Base-by-base conservation (phyloP, 768 basidiomycete genomes). In the Fistulinella prunicolor region DNA sequence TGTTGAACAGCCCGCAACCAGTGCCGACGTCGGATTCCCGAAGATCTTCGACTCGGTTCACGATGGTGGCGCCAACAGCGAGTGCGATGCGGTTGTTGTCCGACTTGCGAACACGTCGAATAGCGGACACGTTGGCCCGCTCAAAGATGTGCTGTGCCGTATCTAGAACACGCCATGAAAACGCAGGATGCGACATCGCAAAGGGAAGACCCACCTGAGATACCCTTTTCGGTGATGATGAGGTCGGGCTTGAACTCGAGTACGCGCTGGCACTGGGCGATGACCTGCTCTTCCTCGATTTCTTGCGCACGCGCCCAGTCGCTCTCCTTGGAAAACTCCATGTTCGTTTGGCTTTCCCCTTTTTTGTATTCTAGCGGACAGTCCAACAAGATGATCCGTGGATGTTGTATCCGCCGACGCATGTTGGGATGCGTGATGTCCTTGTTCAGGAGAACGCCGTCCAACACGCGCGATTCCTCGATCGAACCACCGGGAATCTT, bases 361-460 rank as follows among this genome's bases (percentile, higher is more conserved):
- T 98, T 98, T 74, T 98, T 99, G 74, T 99, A 98, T 73, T 98
- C 95, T 47, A 97, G 71, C 9, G 94, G 94, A 67, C 94, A 98
- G 67, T 96, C 94, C 34, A 98, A 72, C 34, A 98, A 70, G 20
- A 98, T 73, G 41, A 99, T 88, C 12, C 94, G 72, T 3, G 95
- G 96, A 55, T 91, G 89, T 51, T 76, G 80, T 66, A 98, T 98
- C 56, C 92, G 75, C 47, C 96, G 69, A 46, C 95, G 75, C 96
- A 98, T 99, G 57, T 89, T 85, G 9, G 96, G 94, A 69, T 98
- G 96, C 0, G 93, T 96, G 59, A 99, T 89, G 65, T 98, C 96
- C 77, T 99, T 98, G 81, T 98, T 99, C 59, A 98, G 69, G 86
- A 99, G 93, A 46, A 99, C 86, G 38, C 96, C 95, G 44, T 77